Conservation (phyloP, 2,329 filamentous ascomycete species). For the Didymella pomorum region DNA sequence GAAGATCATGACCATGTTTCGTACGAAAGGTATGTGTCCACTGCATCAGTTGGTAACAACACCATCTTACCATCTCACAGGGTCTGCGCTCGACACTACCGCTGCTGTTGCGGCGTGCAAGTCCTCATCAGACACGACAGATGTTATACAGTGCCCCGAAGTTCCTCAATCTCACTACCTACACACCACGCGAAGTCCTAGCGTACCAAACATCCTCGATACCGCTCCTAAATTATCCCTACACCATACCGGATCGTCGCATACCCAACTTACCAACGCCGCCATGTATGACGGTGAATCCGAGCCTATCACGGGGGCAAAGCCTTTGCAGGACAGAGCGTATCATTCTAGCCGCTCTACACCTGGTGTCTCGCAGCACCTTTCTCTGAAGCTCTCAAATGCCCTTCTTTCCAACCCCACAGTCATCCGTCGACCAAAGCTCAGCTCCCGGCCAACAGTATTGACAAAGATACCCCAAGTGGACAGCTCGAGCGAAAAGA, state of each 20-base stretch:
- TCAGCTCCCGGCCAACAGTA: conserved; percentile 40
- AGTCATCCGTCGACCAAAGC: conserved; percentile 43
- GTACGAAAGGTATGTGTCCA: conserved; percentile 38
- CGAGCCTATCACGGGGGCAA: conserved; percentile 34
- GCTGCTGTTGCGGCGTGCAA: conserved; percentile 7
- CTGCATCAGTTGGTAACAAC: too few relatives aligned
- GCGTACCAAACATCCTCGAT: conserved; percentile 24
- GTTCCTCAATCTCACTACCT: conserved; percentile 6
- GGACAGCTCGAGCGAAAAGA: conserved; percentile 8
- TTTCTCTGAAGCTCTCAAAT: conserved; percentile 38
- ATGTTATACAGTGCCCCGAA: conserved; percentile 25
- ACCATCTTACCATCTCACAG: not conserved
- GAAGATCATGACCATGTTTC: conserved; percentile 47
- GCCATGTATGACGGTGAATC: conserved; percentile 47
- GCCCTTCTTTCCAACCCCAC: conserved; percentile 42
- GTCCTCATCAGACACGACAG: conserved; percentile 22
- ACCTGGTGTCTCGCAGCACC: conserved; percentile 39
- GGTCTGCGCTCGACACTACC: conserved; percentile 8
- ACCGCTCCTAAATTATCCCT: conserved; percentile 23
- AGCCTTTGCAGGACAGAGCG: conserved; percentile 18
- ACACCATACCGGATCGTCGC: conserved; percentile 28
- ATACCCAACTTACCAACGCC: conserved; percentile 38
- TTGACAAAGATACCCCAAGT: conserved; percentile 19
- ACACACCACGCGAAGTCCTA: conserved; percentile 24
- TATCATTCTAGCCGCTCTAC: conserved; percentile 41